Evolutionary conservation across 108 stramenopile genomes (phyloP), one percentile per base, ranked within the genome.

Genomic region (Nitzschia sp.): DNA sequence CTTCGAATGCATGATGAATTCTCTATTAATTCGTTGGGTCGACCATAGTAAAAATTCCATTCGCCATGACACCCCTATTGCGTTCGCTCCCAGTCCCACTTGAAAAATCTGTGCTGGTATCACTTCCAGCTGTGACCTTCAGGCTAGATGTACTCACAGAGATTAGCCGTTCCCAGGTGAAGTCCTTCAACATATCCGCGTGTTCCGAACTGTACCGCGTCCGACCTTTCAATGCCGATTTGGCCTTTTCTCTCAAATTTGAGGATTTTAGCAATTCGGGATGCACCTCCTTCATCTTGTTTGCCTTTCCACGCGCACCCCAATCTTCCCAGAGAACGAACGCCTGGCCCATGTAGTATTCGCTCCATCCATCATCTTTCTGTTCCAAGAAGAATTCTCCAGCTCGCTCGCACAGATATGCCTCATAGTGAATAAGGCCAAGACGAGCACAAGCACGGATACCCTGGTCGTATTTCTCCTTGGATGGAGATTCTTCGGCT

Each of bases 251-350:
- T 1, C 50, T 45, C 29, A 68, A 22, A 13, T 58, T 61, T 4
- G 66, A 54, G 23, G 54, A 58, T n/a, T 52, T 22, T 21, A 76
- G 29, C 23, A 76, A 30, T 21, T 63, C 4, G n/a, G 53, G 13
- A 34, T 71, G 52, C 0, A 32, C 57, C 26, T 53, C 65, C 28
- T 52, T 47, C 33, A 76, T 16, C 2, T 53, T 35, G 6, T 65
- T 30, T 5, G 69, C 64, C 53, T 84, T 84, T 1, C 66, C 83
- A 23, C 6, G 23, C 1, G 83, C 83, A 13, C 79, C 79, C 77
- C 80, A 84, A n/a, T 84, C 82, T 41, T 35, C 44, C 28, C 77
- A 84, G 34, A 77, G 33, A 11, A 68, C 53, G 27, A 47, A 32
- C n/a, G 82, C 76, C 35, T 69, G 63, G 11, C 38, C 47, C 29